These are phyloP conservation scores for Earliella scabrosa DNA, from an alignment of 1,284 basidiomycete genomes.

Conservation along the genomic window DNA sequence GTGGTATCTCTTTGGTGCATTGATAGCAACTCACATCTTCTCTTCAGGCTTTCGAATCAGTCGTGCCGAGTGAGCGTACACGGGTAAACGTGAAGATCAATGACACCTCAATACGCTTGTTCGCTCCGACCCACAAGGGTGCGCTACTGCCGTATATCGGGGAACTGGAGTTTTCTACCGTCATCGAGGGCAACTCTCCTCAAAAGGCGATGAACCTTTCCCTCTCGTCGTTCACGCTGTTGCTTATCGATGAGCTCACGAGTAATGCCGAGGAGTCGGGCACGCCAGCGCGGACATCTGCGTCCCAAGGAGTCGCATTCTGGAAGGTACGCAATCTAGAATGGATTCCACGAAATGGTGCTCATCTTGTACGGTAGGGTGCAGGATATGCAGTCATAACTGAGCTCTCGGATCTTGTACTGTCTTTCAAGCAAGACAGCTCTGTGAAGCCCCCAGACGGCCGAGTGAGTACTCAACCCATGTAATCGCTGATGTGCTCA, in stretches of 20 bases:
- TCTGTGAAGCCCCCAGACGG: conserved; percentile 38
- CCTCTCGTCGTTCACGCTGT: conserved; percentile 49
- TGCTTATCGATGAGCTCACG: conserved; percentile 68
- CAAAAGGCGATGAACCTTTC: conserved; percentile 57
- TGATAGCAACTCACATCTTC: conserved; percentile 1
- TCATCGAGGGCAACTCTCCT: conserved; percentile 69
- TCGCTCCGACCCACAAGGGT: conserved; percentile 66
- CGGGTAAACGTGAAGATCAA: conserved; percentile 65
- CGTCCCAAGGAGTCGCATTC: conserved; percentile 43
- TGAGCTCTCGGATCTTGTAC: conserved; percentile 56
- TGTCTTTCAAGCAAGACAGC: conserved; percentile 43
- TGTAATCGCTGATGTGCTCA: background rate
- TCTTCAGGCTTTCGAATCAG: conserved; percentile 85
- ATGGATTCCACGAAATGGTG: background rate
- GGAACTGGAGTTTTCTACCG: conserved; percentile 68
- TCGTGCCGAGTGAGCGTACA: conserved; percentile 90
- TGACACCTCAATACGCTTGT: conserved; percentile 71
- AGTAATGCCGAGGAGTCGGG: conserved; percentile 33
- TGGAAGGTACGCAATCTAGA: conserved; percentile 68
- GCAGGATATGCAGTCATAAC: conserved; percentile 71
- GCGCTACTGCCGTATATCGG: conserved; percentile 71
- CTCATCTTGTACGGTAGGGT: conserved; percentile 39
- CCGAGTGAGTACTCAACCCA: conserved; percentile 40
- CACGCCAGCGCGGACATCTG: background rate
- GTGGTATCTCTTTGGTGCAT: conserved; percentile 33